Evolutionary conservation across 495 filamentous ascomycete genomes (phyloP).

Genomic region (Evernia prunastri): DNA sequence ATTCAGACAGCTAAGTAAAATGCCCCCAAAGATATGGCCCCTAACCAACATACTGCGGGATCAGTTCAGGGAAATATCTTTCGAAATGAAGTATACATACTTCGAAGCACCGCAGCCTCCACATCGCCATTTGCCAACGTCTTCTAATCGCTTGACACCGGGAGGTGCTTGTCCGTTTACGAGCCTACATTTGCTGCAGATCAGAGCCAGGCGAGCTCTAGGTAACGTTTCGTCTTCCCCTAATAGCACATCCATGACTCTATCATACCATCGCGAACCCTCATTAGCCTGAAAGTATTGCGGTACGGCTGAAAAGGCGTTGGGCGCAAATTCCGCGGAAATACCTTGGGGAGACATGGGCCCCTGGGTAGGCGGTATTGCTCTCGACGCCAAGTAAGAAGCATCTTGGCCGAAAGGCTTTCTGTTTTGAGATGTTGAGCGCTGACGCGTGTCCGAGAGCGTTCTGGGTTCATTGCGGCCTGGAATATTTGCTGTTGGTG

Average conservation of each 20-base stretch:
- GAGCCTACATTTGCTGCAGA: slow-evolving; percentile 74
- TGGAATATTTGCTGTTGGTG: slow-evolving; percentile 82
- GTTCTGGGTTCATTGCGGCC: slow-evolving; percentile 18
- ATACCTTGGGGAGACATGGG: slow-evolving; percentile 17
- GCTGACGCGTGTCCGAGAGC: slow-evolving; percentile 26
- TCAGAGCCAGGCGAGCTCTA: slow-evolving; percentile 83
- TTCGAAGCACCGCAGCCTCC: slow-evolving; percentile 79
- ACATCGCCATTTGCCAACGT: slow-evolving; percentile 86
- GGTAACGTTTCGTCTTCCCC: slow-evolving; percentile 93
- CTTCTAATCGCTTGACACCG: slow-evolving; percentile 66
- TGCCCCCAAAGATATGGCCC: background rate
- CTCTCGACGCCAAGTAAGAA: slow-evolving; percentile 21
- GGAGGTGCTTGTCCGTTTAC: slow-evolving; percentile 97
- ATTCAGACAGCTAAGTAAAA: background rate
- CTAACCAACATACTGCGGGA: background rate
- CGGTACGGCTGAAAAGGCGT: slow-evolving; percentile 46
- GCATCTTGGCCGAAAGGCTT: slow-evolving; percentile 11
- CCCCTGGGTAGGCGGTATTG: slow-evolving; percentile 17
- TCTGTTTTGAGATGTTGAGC: slow-evolving; percentile 8
- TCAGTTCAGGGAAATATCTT: slow-evolving; percentile 30
- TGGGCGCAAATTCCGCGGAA: slow-evolving; percentile 49
- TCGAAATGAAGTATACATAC: slow-evolving; percentile 67
- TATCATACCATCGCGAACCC: slow-evolving; percentile 80
- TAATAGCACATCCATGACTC: slow-evolving; percentile 81
- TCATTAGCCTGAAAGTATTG: slow-evolving; percentile 43